Base-by-base conservation (phyloP, 768 basidiomycete species). In the Termitomyces sp. region DNA sequence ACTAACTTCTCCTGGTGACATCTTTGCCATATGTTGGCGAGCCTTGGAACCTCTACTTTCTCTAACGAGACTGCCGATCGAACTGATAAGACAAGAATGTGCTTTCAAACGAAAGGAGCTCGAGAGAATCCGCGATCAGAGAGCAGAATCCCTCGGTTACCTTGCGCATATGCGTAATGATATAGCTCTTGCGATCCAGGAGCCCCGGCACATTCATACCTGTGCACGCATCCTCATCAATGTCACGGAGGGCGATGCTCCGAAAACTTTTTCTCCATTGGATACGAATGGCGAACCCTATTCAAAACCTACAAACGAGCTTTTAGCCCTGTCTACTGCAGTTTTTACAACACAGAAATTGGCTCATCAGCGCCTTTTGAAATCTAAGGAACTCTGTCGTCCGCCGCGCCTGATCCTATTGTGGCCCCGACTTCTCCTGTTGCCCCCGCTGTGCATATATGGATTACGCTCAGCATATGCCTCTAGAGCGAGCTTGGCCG, bases 351-450 rank as follows among this genome's bases (percentile, higher is more conserved):
- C 70, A 57, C 64, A 67, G 42, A 34, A 63, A 56, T 69, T 64
- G 3, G 69, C 69, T 51, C 59, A 51, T 45, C 65, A 50, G 27
- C 79, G 46, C 52, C 61, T 76, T 42, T 59, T 65, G n/a, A 66
- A 57, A 17, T 49, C 64, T 5, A 65, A 65, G 5, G 71, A 67
- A 23, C 81, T 96, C 46, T 69, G 74, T 19, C 83, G 89, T 16
- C 96, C 96, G 0, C 82, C 84, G 2, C 73, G 79, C 4, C 66
- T 91, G 16, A 81, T 84, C 1, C 81, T 85, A 8, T 57, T 88
- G 23, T 98, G 96, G 95, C 94, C 94, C 1, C 84, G 81, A 28
- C 70, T 94, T 9, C 70, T 98, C 23, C 67, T 96, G 34, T 69
- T 91, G 17, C 94, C 95, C 0, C 86, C 92, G 0, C 66, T 90